Evolutionary conservation across 495 filamentous ascomycete genomes (phyloP).

Genomic region (Thozetella sp.): DNA sequence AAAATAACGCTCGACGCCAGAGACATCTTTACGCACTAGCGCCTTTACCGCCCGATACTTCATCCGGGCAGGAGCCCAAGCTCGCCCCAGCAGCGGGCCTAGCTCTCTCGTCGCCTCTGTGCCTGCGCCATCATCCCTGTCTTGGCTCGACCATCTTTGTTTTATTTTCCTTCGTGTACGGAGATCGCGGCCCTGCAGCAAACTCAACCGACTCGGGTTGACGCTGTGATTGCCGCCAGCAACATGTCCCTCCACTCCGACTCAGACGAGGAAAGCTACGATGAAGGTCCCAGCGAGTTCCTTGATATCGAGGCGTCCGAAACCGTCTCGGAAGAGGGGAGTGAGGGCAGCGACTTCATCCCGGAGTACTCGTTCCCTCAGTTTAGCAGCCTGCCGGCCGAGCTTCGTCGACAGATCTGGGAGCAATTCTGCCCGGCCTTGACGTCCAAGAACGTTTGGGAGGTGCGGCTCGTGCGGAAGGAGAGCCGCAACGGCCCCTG

Average conservation of each 20-base stretch:
- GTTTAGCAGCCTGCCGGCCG: constrained; percentile 34
- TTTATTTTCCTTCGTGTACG: no score
- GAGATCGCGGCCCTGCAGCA: no score
- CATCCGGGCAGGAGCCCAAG: no score
- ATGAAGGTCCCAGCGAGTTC: constrained; percentile 13
- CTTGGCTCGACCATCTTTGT: no score
- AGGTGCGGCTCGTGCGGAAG: background rate
- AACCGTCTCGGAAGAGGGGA: constrained; percentile 18
- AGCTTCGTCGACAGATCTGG: constrained; percentile 42
- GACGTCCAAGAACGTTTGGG: constrained; percentile 9
- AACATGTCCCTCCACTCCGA: background rate
- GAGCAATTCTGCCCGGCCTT: constrained; percentile 36
- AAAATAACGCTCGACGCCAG: no score
- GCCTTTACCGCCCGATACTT: no score
- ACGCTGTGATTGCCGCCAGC: no score
- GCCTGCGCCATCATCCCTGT: no score
- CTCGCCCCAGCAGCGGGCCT: no score
- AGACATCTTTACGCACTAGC: no score
- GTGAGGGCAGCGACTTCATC: constrained; percentile 5
- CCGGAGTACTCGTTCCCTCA: constrained; percentile 34
- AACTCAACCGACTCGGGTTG: no score
- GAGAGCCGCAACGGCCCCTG: background rate
- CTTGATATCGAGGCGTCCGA: constrained; percentile 30
- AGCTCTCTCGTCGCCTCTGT: no score
- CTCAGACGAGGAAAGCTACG: constrained; percentile 7